Percentiles rank a stretch among this genome's conserved stretches.
These are phyloP conservation scores for Achaetomium macrosporum DNA, from an alignment of 2,329 filamentous ascomycete species.

Conservation along the genomic window DNA sequence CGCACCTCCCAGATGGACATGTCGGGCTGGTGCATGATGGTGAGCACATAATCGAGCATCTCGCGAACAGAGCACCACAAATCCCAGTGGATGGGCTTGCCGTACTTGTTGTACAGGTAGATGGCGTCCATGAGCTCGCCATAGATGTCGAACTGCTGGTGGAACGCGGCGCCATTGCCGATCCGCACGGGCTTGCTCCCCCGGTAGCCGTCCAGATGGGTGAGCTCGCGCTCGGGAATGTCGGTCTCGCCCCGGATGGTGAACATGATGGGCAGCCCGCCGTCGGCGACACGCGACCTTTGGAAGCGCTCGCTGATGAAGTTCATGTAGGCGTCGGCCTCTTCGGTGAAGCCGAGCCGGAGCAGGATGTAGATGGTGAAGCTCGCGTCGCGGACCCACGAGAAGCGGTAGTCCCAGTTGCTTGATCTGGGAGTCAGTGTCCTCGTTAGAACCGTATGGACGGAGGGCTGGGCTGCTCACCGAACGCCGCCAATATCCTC, in stretches of 20 bases:
- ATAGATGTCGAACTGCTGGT: constrained; percentile 74
- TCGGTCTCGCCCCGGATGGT: constrained; percentile 70
- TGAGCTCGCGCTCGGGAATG: constrained; percentile 63
- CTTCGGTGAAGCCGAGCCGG: constrained; percentile 66
- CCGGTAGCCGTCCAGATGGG: constrained; percentile 67
- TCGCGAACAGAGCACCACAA: constrained; percentile 66
- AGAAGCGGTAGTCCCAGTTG: constrained; percentile 71
- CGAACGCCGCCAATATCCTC: constrained; percentile 63
- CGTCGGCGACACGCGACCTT: constrained; percentile 52
- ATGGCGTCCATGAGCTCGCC: constrained; percentile 73
- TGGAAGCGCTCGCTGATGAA: constrained; percentile 70
- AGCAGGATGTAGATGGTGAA: constrained; percentile 75
- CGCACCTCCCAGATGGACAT: constrained; percentile 84
- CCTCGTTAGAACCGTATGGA: neutral
- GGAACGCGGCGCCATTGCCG: constrained; percentile 70
- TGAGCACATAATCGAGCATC: constrained; percentile 65
- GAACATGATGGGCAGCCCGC: constrained; percentile 73
- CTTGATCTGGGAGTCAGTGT: constrained; percentile 27
- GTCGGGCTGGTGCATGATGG: constrained; percentile 60
- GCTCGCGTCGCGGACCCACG: constrained; percentile 70
- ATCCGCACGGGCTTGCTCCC: constrained; percentile 67
- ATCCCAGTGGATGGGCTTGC: constrained; percentile 70
- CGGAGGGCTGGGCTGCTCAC: constrained; percentile 25
- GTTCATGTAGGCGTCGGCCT: constrained; percentile 72
- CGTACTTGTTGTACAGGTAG: constrained; percentile 74